Conservation (phyloP, 164 flowering plant genomes). For the Platanus orientalis region DNA sequence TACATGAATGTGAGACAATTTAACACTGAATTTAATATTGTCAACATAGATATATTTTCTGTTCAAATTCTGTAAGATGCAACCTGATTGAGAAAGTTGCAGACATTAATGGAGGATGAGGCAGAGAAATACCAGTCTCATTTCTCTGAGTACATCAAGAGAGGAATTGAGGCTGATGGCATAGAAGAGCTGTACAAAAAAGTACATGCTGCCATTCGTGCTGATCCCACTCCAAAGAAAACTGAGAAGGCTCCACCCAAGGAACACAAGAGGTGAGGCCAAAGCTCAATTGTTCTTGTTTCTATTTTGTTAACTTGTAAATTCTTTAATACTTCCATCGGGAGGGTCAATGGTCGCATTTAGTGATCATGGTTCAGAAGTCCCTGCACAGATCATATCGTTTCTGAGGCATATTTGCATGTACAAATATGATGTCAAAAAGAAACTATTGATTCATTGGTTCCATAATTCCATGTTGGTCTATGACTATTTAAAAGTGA, state of each 20-base stretch:
- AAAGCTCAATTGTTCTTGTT: too few relatives aligned
- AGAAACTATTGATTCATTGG: too few relatives aligned
- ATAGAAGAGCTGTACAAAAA: constrained; percentile 35
- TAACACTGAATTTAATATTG: not conserved
- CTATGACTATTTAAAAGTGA: too few relatives aligned
- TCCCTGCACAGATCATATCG: too few relatives aligned
- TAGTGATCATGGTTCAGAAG: too few relatives aligned
- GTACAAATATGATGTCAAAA: too few relatives aligned
- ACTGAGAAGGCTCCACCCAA: constrained; percentile 31
- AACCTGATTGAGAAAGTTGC: not conserved
- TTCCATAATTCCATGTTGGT: too few relatives aligned
- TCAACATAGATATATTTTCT: not conserved
- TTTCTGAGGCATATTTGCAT: too few relatives aligned
- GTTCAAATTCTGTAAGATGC: too few relatives aligned
- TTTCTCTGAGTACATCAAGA: constrained; percentile 34
- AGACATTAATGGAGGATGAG: constrained; percentile 36
- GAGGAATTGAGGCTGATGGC: constrained; percentile 27
- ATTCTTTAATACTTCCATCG: too few relatives aligned
- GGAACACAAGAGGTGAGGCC: constrained; percentile 31
- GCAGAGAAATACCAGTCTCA: constrained; percentile 40
- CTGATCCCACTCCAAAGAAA: constrained; percentile 31
- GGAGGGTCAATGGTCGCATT: too few relatives aligned
- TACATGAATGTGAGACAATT: constrained; percentile 54
- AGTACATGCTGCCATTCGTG: constrained; percentile 41
- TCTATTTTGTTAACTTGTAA: too few relatives aligned